Evolutionary conservation across 345 rosid genomes (phyloP), one percentile per base, ranked within the genome.

Genomic region (Eucalyptus erythrocorys): DNA sequence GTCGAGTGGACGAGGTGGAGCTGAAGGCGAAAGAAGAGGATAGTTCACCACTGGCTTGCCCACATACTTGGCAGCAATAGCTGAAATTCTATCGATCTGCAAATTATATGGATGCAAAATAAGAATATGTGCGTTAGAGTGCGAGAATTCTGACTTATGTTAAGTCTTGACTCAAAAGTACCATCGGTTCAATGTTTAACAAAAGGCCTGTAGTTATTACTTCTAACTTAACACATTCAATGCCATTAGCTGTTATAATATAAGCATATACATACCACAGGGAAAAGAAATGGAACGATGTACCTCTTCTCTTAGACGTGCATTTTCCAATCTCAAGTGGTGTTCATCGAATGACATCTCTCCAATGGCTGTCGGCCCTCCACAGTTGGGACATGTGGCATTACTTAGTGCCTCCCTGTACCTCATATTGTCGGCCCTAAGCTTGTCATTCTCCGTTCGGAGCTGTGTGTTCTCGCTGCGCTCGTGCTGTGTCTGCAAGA

Each of bases 281-380:
- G 47, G 30, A 76, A 76, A 19, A 40, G 82, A 76, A 76, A 43
- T 76, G 84, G 27, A 40, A 11, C 47, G 84, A 40, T 37, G 84
- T 86, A 98, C 99, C 98, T 98, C 99, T 93, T 98, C 99, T 89
- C 99, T 92, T 87, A 98, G 80, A 55, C 97, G 93, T 50, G 95
- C 94, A 92, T 98, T 98, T 92, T 98, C 99, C 47, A 97, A 94
- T 40, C 99, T 94, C 59, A 98, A 88, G 89, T 98, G 99, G 88
- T 98, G 99, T 90, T 98, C 99, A 68, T 96, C 98, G 85, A 95
- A 96, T 24, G 99, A 97, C 98, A 97, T 97, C 86, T 98, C 99
- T 49, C 99, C 99, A 21, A 98, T 90, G 42, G 98, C 95, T 1
- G 99, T 97, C 6, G 98, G 99, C 30, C 99, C 99, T 50, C 99